These are phyloP conservation scores for Plasmodium gonderi DNA, from an alignment of 169 alveolate species.

Conservation along the genomic window DNA sequence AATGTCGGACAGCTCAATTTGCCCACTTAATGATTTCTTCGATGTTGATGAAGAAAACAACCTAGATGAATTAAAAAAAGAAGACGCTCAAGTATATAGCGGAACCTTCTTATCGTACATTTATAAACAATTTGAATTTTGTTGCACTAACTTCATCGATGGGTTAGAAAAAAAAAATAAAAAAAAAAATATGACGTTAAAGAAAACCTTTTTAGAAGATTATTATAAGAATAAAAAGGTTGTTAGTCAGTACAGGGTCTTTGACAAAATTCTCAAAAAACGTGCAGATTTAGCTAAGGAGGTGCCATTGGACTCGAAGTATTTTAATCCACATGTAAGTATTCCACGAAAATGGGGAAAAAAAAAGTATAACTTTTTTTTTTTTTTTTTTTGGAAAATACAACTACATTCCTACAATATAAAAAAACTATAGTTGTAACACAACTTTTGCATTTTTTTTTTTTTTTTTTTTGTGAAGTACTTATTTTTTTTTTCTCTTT, in stretches of 20 bases:
- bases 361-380: background rate
- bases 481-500: background rate
- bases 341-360: background rate
- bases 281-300: conserved; percentile 37
- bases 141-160: conserved; percentile 44
- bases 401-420: background rate
- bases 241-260: conserved; percentile 14
- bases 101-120: conserved; percentile 52
- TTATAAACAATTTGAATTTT: conserved; percentile 48
- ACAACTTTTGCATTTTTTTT: background rate
- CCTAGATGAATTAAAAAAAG: conserved; percentile 44
- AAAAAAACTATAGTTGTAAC: background rate
- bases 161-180: conserved; percentile 43
- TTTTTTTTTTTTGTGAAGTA: background rate
- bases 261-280: conserved; percentile 64
- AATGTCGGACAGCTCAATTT: conserved; percentile 67
- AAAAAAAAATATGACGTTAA: conserved; percentile 39
- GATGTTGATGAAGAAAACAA: conserved; percentile 67
- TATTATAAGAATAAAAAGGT: conserved; percentile 11
- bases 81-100: conserved; percentile 27
- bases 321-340: conserved; percentile 66
- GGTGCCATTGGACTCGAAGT: conserved; percentile 44
- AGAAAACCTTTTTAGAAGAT: conserved; percentile 20
- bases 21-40: conserved; percentile 71
- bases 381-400: background rate